These are phyloP conservation scores for Ceratonia siliqua DNA, from an alignment of 306 rosid species.

Conservation along the genomic window DNA sequence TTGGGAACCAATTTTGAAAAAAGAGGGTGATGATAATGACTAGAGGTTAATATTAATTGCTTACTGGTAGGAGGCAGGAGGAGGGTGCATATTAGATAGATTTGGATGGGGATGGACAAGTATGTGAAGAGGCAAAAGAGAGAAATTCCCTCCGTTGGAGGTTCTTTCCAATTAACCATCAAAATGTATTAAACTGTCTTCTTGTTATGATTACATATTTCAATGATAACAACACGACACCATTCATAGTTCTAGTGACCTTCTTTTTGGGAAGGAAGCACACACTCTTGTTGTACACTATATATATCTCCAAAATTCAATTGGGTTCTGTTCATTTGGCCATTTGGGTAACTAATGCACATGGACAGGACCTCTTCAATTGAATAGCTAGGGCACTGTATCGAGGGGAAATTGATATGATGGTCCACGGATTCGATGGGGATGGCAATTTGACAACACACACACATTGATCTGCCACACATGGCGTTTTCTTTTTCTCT, in stretches of 20 bases:
- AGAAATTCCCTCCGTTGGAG: slow-evolving; percentile 18
- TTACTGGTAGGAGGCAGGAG: slow-evolving; percentile 1
- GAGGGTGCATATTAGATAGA: no score
- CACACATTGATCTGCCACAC: slow-evolving; percentile 19
- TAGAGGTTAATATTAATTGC: not conserved
- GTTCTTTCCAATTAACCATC: slow-evolving; percentile 27
- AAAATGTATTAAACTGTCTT: slow-evolving; percentile 39
- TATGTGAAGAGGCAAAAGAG: not conserved
- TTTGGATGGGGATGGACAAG: no score
- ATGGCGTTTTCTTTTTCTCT: not conserved
- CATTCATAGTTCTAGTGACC: slow-evolving; percentile 21
- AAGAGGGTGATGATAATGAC: slow-evolving; percentile 17
- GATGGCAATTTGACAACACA: not conserved
- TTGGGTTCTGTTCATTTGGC: no score
- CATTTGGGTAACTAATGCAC: no score
- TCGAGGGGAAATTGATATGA: slow-evolving; percentile 30
- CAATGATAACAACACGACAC: slow-evolving; percentile 38
- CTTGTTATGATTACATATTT: slow-evolving; percentile 41
- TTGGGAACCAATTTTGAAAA: not conserved
- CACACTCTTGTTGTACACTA: not conserved
- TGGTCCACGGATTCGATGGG: slow-evolving; percentile 13
- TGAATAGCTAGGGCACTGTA: not conserved
- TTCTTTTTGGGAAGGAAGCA: slow-evolving; percentile 12
- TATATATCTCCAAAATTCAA: no score
- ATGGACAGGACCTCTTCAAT: no score